These are phyloP conservation scores for Mycena crocata DNA, from an alignment of 768 basidiomycete species.

Conservation along the genomic window DNA sequence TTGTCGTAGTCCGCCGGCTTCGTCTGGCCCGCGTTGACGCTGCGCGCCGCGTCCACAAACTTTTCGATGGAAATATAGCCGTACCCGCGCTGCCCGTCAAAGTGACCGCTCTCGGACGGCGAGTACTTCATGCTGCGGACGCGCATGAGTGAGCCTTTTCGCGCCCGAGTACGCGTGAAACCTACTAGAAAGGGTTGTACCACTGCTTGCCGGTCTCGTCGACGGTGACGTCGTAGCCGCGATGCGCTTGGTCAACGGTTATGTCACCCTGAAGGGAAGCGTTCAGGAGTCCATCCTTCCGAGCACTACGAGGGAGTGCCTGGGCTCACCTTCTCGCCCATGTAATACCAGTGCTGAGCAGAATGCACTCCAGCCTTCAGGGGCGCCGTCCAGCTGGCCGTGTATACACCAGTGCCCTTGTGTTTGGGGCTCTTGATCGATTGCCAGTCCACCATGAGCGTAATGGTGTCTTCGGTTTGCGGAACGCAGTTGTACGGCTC, in stretches of 20 bases:
- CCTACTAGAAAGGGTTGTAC: constrained; percentile 94
- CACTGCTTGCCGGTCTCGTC: constrained; percentile 87
- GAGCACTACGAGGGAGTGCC: constrained; percentile 14
- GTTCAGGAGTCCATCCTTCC: constrained; percentile 20
- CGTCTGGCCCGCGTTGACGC: constrained; percentile 77
- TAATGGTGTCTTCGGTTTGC: constrained; percentile 94
- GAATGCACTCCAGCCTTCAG: constrained; percentile 90
- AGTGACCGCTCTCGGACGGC: constrained; percentile 90
- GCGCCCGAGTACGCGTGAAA: constrained; percentile 36
- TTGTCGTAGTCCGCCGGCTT: constrained; percentile 81
- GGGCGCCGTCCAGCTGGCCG: constrained; percentile 95
- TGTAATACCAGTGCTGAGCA: constrained; percentile 94
- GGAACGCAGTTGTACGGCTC: constrained; percentile 90
- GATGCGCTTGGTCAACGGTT: constrained; percentile 91
- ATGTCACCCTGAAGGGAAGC: constrained; percentile 80
- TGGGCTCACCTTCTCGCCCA: constrained; percentile 82
- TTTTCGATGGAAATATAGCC: constrained; percentile 93
- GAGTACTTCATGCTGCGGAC: constrained; percentile 89
- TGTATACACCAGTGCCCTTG: constrained; percentile 90
- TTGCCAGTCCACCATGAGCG: constrained; percentile 94
- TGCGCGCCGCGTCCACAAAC: constrained; percentile 86
- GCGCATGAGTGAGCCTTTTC: constrained; percentile 18
- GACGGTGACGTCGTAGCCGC: constrained; percentile 90
- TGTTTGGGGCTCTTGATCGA: constrained; percentile 79
- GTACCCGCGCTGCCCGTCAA: constrained; percentile 95